Percentiles rank a stretch among this genome's conserved stretches.
These are phyloP conservation scores for Wickerhamiella bombiphila DNA, from an alignment of 805 yeast species.

Conservation along the genomic window DNA sequence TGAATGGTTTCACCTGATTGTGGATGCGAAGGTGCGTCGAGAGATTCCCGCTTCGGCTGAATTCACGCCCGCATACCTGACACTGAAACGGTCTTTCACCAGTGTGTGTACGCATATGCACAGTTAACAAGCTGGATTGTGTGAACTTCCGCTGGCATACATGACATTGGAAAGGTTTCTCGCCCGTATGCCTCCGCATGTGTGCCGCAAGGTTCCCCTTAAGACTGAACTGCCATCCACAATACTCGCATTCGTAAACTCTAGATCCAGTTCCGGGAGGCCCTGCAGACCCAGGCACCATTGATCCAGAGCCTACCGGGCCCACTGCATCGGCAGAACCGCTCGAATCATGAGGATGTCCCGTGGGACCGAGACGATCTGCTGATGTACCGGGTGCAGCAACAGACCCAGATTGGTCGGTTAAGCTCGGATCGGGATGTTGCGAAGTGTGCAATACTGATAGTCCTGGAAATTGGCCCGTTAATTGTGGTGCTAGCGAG, in stretches of 20 bases:
- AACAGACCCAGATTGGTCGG: too few species aligned
- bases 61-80: constrained; percentile 66
- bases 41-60: constrained; percentile 79
- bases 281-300: too few species aligned
- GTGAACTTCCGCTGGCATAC: constrained; percentile 68
- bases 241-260: constrained; percentile 46
- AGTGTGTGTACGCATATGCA: constrained; percentile 76
- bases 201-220: constrained; percentile 73
- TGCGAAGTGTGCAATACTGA: too few species aligned
- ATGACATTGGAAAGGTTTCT: constrained; percentile 67
- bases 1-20: constrained; percentile 54
- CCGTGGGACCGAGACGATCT: too few species aligned
- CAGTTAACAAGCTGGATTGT: constrained; percentile 68
- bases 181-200: constrained; percentile 76
- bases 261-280: too few species aligned
- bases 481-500: too few species aligned
- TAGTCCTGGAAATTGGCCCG: too few species aligned
- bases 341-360: too few species aligned
- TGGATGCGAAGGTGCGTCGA: constrained; percentile 81
- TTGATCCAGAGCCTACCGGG: too few species aligned
- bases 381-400: too few species aligned
- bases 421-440: too few species aligned
- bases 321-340: too few species aligned
- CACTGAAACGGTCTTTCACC: constrained; percentile 82
- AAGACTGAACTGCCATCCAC: constrained; percentile 63